These are phyloP conservation scores for Cicer pinnatifidum DNA, from an alignment of 306 rosid genomes.

Conservation along the genomic window DNA sequence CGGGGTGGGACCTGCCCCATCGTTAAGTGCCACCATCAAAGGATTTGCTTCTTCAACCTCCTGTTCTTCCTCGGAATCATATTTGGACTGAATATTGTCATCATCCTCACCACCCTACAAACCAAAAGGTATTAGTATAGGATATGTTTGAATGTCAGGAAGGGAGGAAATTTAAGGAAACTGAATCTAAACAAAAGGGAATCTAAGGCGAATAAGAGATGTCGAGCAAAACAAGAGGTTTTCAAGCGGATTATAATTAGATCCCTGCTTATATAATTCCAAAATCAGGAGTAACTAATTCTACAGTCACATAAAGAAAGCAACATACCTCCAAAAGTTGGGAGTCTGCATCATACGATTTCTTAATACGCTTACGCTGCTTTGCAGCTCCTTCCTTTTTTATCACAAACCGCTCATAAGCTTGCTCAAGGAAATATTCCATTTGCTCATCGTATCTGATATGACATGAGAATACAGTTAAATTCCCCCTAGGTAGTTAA, in stretches of 20 bases:
- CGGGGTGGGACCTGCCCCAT: constrained; percentile 65
- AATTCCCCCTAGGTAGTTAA: neutral
- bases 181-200: neutral
- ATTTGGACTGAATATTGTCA: constrained; percentile 55
- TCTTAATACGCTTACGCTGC: constrained; percentile 81
- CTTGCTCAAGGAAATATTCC: constrained; percentile 77
- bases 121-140: constrained; percentile 37
- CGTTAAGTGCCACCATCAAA: constrained; percentile 77
- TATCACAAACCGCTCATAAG: constrained; percentile 72
- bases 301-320: constrained; percentile 19
- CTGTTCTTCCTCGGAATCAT: constrained; percentile 76
- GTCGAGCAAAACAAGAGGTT: neutral
- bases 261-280: neutral
- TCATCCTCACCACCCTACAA: constrained; percentile 68
- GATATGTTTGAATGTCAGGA: neutral
- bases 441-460: constrained; percentile 79
- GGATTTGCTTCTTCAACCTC: constrained; percentile 77
- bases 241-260: neutral
- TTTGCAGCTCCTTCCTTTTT: constrained; percentile 80
- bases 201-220: neutral
- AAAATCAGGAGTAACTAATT: neutral
- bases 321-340: constrained; percentile 72
- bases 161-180: constrained; percentile 5
- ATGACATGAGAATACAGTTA: constrained; percentile 40
- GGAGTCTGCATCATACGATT: constrained; percentile 55